Evolutionary conservation across 768 basidiomycete genomes (phyloP).

Genomic region (Naematelia aurantialba): DNA sequence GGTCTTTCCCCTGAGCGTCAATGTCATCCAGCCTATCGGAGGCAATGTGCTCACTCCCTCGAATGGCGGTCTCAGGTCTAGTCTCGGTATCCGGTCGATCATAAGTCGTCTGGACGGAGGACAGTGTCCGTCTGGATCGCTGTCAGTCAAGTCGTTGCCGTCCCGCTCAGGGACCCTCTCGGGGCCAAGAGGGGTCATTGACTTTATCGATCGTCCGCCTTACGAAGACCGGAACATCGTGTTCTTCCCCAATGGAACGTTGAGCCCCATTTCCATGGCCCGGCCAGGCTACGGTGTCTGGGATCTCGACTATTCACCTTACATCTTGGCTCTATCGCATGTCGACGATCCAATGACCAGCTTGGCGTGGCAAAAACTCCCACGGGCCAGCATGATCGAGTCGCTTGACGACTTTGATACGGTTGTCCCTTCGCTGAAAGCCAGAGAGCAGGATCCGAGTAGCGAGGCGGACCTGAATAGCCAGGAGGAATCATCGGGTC

Average conservation of each 20-base stretch:
- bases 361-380: conserved; percentile 21
- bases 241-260: conserved; percentile 26
- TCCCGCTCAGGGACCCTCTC: background rate
- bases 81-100: conserved; percentile 19
- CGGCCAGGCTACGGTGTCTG: conserved; percentile 37
- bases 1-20: conserved; percentile 36
- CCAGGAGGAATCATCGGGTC: conserved; percentile 2
- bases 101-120: conserved; percentile 21
- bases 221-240: conserved; percentile 41
- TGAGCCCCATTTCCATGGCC: conserved; percentile 36
- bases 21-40: conserved; percentile 9
- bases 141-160: background rate
- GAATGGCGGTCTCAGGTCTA: conserved; percentile 24
- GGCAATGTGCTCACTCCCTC: conserved; percentile 16
- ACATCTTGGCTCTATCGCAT: conserved; percentile 30
- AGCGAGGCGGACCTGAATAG: conserved; percentile 1
- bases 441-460: background rate
- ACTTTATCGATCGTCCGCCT: conserved; percentile 36
- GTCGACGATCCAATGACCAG: conserved; percentile 15
- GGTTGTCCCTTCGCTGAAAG: conserved; percentile 3
- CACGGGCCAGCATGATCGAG: conserved; percentile 17
- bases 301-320: conserved; percentile 41
- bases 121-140: background rate
- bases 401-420: conserved; percentile 10
- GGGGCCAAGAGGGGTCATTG: conserved; percentile 24